Conservation (phyloP, 495 filamentous ascomycete species). For the Penicillium coprophilum region DNA sequence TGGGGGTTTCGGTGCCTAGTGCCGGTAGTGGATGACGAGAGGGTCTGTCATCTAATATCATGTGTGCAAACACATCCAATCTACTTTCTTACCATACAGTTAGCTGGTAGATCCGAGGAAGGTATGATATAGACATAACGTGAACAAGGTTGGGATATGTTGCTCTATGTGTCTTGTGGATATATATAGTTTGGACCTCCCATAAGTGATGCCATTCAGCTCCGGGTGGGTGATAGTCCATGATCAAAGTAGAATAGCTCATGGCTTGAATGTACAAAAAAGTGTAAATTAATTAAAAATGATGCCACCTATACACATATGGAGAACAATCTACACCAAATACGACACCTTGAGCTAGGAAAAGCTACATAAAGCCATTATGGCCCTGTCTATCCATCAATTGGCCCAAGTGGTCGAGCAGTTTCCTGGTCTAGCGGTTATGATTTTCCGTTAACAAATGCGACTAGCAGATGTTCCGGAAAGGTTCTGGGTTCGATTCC, state of each 20-base stretch:
- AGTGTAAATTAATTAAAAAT: not conserved
- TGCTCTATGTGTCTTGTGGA: not conserved
- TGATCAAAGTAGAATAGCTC: not conserved
- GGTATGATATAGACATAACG: no score
- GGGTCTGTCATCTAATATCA: no score
- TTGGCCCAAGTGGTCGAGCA: slow-evolving; percentile 3
- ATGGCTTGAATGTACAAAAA: not conserved
- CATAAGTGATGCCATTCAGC: not conserved
- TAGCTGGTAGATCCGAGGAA: no score
- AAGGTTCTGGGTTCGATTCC: slow-evolving; percentile 29
- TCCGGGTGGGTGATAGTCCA: not conserved
- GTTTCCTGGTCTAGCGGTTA: slow-evolving; percentile 18
- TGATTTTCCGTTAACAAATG: slow-evolving; percentile 18
- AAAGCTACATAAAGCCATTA: not conserved
- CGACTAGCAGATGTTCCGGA: slow-evolving; percentile 11
- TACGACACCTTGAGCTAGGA: not conserved
- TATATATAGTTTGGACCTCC: not conserved
- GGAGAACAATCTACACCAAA: not conserved
- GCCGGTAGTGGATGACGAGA: no score
- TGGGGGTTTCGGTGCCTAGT: no score
- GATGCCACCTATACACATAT: not conserved
- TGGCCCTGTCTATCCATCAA: not conserved
- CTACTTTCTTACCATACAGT: no score
- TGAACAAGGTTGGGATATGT: no score
- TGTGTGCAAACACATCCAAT: no score